A percentile compares a stretch with the other conserved stretches of the same genome.
Evolutionary conservation across 805 yeast species (phyloP).

Genomic region (Candida parachauliodes): DNA sequence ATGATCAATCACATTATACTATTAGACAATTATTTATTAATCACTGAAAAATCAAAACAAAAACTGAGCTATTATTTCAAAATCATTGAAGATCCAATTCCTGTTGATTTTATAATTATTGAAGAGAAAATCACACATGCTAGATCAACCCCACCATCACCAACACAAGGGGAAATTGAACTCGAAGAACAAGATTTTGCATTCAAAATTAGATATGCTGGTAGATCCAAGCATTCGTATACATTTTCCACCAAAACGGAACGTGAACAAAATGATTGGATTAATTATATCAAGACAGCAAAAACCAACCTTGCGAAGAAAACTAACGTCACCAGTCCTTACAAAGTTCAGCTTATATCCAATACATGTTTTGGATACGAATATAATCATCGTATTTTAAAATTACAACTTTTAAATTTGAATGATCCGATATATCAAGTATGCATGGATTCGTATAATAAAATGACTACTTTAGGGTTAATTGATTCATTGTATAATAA

Average conservation of each 20-base stretch:
- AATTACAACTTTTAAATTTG: slow-evolving; percentile 50
- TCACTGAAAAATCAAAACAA: slow-evolving; percentile 54
- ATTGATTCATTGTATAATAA: slow-evolving; percentile 22
- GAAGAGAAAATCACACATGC: slow-evolving; percentile 33
- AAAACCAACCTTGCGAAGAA: slow-evolving; percentile 32
- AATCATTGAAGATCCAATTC: slow-evolving; percentile 57
- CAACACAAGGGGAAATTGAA: not conserved
- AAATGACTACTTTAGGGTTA: slow-evolving; percentile 20
- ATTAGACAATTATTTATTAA: slow-evolving; percentile 66
- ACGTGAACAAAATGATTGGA: slow-evolving; percentile 59
- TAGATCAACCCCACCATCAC: slow-evolving; percentile 9
- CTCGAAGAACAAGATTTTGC: slow-evolving; percentile 29
- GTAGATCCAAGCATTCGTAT: slow-evolving; percentile 51
- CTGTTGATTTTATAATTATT: slow-evolving; percentile 53
- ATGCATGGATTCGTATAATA: slow-evolving; percentile 19
- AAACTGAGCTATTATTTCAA: slow-evolving; percentile 23
- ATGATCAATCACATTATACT: slow-evolving; percentile 50
- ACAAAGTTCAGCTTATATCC: slow-evolving; percentile 48
- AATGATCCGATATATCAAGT: slow-evolving; percentile 48
- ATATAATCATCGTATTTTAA: slow-evolving; percentile 45
- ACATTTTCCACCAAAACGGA: slow-evolving; percentile 47
- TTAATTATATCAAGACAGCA: slow-evolving; percentile 33
- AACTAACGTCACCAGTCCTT: slow-evolving; percentile 46
- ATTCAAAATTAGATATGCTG: slow-evolving; percentile 56
- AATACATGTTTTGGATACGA: slow-evolving; percentile 65